A percentile compares a stretch with the other conserved stretches of the same genome.
Evolutionary conservation across 2,329 filamentous ascomycete genomes (phyloP).

Genomic region (Blastomyces silverae): DNA sequence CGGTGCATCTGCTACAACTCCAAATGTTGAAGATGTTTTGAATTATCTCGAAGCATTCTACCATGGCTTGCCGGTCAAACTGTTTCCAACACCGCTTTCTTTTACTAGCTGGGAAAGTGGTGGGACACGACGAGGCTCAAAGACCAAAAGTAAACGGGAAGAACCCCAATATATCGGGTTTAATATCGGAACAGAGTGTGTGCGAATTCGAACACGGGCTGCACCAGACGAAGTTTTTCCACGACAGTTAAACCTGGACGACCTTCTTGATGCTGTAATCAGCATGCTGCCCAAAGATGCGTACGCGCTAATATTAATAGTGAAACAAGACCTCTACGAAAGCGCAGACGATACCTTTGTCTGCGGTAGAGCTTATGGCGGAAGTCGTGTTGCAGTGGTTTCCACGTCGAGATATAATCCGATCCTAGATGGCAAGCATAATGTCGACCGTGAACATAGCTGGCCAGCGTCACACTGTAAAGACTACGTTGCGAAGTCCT

Average conservation of each 20-base stretch:
- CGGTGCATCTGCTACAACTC: constrained; percentile 15
- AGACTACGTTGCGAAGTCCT: constrained; percentile 44
- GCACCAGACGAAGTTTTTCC: constrained; percentile 44
- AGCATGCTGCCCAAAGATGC: constrained; percentile 52
- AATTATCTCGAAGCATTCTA: constrained; percentile 49
- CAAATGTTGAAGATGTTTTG: constrained; percentile 30
- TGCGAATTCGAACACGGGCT: constrained; percentile 49
- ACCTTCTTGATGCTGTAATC: constrained; percentile 54
- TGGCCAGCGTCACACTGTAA: constrained; percentile 61
- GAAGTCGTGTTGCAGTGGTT: constrained; percentile 56
- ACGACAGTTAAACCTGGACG: constrained; percentile 50
- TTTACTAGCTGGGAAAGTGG: constrained; percentile 48
- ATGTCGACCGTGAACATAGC: constrained; percentile 47
- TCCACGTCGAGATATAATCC: constrained; percentile 58
- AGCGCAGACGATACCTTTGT: constrained; percentile 60
- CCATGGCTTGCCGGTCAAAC: constrained; percentile 47
- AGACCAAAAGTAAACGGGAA: constrained; percentile 12
- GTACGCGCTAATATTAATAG: constrained; percentile 52
- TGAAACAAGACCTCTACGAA: constrained; percentile 60
- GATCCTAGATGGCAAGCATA: constrained; percentile 37
- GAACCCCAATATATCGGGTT: constrained; percentile 44
- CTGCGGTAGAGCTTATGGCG: constrained; percentile 60
- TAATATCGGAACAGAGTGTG: constrained; percentile 30
- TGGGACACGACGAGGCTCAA: constrained; percentile 10
- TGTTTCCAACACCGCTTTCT: constrained; percentile 35